Percentiles rank a stretch among this genome's conserved stretches.
Conservation (phyloP, 2,329 filamentous ascomycete genomes). For the Cephalotrichum gorgonifer region DNA sequence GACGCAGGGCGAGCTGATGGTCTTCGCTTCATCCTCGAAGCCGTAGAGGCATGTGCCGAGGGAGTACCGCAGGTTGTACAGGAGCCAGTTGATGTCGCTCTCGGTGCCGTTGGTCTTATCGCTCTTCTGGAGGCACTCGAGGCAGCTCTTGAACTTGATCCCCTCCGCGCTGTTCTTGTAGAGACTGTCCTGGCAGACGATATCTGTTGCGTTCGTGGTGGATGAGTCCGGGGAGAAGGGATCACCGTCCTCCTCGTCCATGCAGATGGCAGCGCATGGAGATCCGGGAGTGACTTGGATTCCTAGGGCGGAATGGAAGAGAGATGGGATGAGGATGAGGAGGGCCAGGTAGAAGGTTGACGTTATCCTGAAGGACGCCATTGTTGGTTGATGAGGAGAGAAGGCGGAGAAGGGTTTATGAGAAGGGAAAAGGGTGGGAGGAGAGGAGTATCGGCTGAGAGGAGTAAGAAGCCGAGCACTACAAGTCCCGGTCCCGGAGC, state of each 20-base stretch:
- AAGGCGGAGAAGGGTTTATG: background rate
- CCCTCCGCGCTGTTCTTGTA: conserved; percentile 26
- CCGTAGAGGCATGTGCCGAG: conserved; percentile 35
- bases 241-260: conserved; percentile 25
- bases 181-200: conserved; percentile 32
- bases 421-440: background rate
- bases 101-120: conserved; percentile 25
- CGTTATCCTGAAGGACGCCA: background rate
- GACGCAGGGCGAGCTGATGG: conserved; percentile 29
- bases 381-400: background rate
- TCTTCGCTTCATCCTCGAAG: conserved; percentile 16
- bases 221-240: conserved; percentile 22
- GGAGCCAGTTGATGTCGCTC: conserved; percentile 32
- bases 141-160: conserved; percentile 34
- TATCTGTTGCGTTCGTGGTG: conserved; percentile 32
- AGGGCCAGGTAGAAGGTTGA: conserved; percentile 1
- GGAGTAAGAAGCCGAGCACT: background rate
- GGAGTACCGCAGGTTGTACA: conserved; percentile 40
- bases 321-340: background rate
- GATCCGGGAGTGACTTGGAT: conserved; percentile 41
- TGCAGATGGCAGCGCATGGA: conserved; percentile 35
- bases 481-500: background rate
- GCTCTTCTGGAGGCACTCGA: conserved; percentile 36
- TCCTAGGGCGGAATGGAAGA: conserved; percentile 10
- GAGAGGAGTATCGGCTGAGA: background rate